phyloP scores from a whole-genome alignment of 352 stramenopile genomes.

The Globisporangium acanthophoron region DNA sequence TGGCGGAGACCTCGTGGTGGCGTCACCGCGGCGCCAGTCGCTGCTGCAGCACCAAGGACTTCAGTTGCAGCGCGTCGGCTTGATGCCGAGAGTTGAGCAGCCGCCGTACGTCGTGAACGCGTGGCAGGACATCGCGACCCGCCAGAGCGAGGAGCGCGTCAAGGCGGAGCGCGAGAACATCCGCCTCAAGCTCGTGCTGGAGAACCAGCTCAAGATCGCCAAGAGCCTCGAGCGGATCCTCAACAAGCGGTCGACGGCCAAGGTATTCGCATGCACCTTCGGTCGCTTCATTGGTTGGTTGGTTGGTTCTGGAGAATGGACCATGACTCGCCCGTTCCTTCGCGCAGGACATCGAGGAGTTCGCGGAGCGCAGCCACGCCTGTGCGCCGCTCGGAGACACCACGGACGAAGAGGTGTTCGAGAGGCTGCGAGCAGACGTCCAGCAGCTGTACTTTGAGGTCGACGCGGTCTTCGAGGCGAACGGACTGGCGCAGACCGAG shows the following conservation, averaged over 20 bases:
- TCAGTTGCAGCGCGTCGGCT: background rate
- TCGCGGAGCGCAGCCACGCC: background rate
- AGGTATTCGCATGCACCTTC: background rate
- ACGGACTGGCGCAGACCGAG: conserved; percentile 2
- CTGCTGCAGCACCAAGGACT: no score
- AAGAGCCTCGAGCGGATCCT: conserved; percentile 38
- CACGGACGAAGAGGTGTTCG: background rate
- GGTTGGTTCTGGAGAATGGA: no score
- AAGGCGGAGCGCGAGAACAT: conserved; percentile 55
- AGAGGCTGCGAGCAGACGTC: background rate
- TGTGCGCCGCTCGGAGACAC: background rate
- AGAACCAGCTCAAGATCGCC: conserved; percentile 59
- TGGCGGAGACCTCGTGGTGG: background rate
- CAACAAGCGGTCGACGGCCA: conserved; percentile 17
- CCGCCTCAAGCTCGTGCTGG: conserved; percentile 40
- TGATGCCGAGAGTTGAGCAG: no score
- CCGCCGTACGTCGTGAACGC: background rate
- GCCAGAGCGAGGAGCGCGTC: conserved; percentile 21
- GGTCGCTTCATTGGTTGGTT: no score
- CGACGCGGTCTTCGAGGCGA: conserved; percentile 2
- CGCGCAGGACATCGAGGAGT: background rate
- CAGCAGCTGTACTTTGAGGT: background rate
- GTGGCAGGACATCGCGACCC: background rate
- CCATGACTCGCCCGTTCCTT: no score
- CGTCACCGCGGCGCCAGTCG: no score